A percentile compares a stretch with the other conserved stretches of the same genome.
These are phyloP conservation scores for Thielaviopsis euricoi DNA, from an alignment of 2,329 filamentous ascomycete genomes.

Conservation along the genomic window DNA sequence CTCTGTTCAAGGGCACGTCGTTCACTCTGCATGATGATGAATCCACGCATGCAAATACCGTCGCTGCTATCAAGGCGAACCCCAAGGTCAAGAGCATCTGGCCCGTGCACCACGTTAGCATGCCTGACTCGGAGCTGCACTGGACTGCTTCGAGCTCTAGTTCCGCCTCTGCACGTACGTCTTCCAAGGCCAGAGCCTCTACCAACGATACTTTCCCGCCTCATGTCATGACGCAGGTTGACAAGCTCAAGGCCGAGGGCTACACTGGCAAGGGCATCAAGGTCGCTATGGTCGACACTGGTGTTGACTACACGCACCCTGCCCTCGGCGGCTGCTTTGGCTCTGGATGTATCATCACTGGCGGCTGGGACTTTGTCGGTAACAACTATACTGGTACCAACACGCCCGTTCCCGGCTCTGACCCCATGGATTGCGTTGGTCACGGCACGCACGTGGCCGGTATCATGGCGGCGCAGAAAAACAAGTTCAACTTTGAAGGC, in stretches of 20 bases:
- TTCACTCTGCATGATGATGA: not conserved
- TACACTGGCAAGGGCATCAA: slow-evolving; percentile 28
- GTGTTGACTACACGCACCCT: slow-evolving; percentile 33
- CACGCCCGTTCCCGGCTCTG: slow-evolving; percentile 21
- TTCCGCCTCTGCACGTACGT: not conserved
- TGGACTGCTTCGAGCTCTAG: not conserved
- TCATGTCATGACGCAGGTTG: slow-evolving; percentile 16
- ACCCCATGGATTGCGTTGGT: slow-evolving; percentile 23
- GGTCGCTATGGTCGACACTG: slow-evolving; percentile 25
- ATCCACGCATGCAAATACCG: not conserved
- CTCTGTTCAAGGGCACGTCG: slow-evolving; percentile 1
- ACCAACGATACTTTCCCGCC: not conserved
- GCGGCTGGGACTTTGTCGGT: slow-evolving; percentile 31
- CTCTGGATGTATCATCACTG: slow-evolving; percentile 27
- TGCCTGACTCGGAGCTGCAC: not conserved
- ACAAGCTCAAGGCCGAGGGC: slow-evolving; percentile 25
- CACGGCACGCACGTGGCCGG: slow-evolving; percentile 31
- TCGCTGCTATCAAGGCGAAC: not conserved
- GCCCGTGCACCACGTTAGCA: not conserved
- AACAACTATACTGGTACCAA: slow-evolving; percentile 19
- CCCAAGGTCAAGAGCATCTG: not conserved
- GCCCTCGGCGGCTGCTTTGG: slow-evolving; percentile 37
- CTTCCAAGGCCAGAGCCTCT: not conserved
- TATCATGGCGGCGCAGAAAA: slow-evolving; percentile 27
- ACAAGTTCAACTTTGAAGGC: slow-evolving; percentile 23